phyloP scores from a whole-genome alignment of 495 filamentous ascomycete species.

The Penicillium canariense region DNA sequence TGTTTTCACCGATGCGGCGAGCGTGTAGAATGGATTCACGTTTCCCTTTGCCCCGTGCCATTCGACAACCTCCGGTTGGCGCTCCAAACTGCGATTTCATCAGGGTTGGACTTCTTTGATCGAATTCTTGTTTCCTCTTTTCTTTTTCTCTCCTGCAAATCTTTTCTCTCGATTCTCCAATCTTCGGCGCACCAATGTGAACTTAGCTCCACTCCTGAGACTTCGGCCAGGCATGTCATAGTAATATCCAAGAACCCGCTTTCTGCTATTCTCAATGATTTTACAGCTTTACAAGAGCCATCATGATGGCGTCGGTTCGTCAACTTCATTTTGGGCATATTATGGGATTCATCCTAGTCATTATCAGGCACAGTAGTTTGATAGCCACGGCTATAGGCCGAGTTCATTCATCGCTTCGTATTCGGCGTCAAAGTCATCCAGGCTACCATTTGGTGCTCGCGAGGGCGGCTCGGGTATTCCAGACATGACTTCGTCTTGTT shows the following conservation, averaged over 20 bases:
- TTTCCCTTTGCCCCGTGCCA: not conserved
- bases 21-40: conserved; percentile 1
- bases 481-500: conserved; percentile 24
- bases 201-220: conserved; percentile 8
- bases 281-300: too few relatives aligned
- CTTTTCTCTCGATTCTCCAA: conserved; percentile 1
- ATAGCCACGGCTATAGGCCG: conserved; percentile 14
- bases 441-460: not conserved
- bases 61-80: not conserved
- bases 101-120: not conserved
- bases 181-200: conserved; percentile 10
- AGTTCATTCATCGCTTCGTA: conserved; percentile 37
- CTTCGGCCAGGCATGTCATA: conserved; percentile 1
- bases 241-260: conserved; percentile 3
- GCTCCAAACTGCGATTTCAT: not conserved
- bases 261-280: not conserved
- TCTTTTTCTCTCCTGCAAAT: conserved; percentile 1
- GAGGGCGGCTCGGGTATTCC: not conserved
- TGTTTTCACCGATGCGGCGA: conserved; percentile 39
- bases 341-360: conserved; percentile 2
- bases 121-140: not conserved
- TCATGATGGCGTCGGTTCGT: too few relatives aligned
- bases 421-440: conserved; percentile 29
- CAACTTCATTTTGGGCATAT: not conserved
- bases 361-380: conserved; percentile 3